These are phyloP conservation scores for Rhizomucor miehei DNA, from an alignment of 371 early-diverging fungal species.

Conservation along the genomic window DNA sequence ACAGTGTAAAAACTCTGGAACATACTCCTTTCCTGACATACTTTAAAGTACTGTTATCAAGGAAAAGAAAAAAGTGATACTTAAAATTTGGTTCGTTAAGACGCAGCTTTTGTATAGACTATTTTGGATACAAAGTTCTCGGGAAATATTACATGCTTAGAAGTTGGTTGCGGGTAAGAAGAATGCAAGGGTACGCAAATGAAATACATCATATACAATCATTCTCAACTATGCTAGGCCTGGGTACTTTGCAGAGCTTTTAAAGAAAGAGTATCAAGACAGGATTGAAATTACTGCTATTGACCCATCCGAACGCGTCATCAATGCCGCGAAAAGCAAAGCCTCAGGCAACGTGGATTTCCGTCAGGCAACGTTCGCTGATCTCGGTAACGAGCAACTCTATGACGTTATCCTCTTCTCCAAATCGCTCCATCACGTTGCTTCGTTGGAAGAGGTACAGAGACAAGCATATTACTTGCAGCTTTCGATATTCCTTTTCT, in stretches of 20 bases:
- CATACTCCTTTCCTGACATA: constrained; percentile 9
- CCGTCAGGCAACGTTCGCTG: constrained; percentile 9
- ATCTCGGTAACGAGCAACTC: constrained; percentile 4
- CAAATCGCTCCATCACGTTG: constrained; percentile 38
- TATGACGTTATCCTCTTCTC: constrained; percentile 33
- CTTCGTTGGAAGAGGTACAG: constrained; percentile 24
- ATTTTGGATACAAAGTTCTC: constrained; percentile 14
- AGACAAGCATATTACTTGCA: no score
- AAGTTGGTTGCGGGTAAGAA: constrained; percentile 34
- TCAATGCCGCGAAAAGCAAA: constrained; percentile 12
- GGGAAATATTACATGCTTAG: constrained; percentile 9
- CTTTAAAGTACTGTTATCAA: constrained; percentile 5
- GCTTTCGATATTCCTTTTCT: neutral
- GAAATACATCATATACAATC: no score
- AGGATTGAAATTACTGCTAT: constrained; percentile 21
- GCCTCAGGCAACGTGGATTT: constrained; percentile 7
- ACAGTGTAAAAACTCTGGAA: neutral
- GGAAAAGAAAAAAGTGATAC: neutral
- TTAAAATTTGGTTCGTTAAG: no score
- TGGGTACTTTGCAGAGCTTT: constrained; percentile 22
- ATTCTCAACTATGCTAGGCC: constrained; percentile 19
- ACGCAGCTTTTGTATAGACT: constrained; percentile 7
- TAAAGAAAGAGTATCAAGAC: constrained; percentile 17
- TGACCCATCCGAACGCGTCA: constrained; percentile 22
- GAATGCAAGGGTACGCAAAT: neutral